Evolutionary conservation across 2,329 filamentous ascomycete genomes (phyloP), one percentile per base, ranked within the genome.

Genomic region (Emergomyces africanus): DNA sequence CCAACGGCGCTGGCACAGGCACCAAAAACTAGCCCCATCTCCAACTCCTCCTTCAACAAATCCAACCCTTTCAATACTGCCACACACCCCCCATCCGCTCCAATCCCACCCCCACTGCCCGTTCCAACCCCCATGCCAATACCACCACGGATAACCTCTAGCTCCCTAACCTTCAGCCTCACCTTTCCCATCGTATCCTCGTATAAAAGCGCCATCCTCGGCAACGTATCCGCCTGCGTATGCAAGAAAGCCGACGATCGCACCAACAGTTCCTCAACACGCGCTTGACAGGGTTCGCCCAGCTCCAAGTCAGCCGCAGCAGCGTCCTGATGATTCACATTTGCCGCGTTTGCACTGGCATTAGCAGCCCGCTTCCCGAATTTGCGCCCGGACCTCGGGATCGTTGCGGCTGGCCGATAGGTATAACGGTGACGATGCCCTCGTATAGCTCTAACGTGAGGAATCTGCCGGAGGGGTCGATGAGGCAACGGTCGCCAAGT

Each of bases 401-500:
- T 42, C 55, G 56, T 30, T 41, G 18, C 5, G 54, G 54, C 28
- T 64, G 78, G 8, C 82, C 73, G 49, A 88, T 78, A 1, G 83
- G 84, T 48, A 87, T 73, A 14, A 87, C 78, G 14, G 82, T 85
- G 39, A 88, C 76, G 5, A 88, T 79, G 18, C 85, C 85, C 68
- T 88, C 85, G 63, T 85, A 87, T 8, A 87, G 75, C 68, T 88
- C 84, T 62, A 88, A 69, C 2, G 82, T 83, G 78, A 88, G 79
- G 70, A 83, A 85, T 28, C 78, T 76, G 6, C 87, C 85, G 0
- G 85, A 87, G 0, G 90, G 90, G 70, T 97, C 92, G 5, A 96
- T 85, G 62, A 91, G 78, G 66, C 89, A 92, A 66, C 88, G 81
- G 72, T 95, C 89, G 65, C 88, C 86, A 61, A 88, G 91, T 71